Conservation (phyloP, 2,329 filamentous ascomycete species). For the Alternaria sp. region DNA sequence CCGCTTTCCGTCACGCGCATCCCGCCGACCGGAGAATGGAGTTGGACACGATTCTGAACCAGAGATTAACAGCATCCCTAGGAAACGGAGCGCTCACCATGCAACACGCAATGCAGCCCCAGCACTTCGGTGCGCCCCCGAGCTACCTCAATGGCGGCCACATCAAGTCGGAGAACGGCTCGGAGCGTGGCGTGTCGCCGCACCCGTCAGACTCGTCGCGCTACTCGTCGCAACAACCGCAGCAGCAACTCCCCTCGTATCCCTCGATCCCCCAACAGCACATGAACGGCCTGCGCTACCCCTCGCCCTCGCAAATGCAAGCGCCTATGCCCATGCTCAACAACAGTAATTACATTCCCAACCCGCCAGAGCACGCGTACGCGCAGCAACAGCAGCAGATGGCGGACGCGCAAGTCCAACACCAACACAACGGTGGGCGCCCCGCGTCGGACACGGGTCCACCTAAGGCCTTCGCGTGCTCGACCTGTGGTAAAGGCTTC, state of each 20-base stretch:
- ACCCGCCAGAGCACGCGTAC: conserved; percentile 56
- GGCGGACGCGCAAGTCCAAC: conserved; percentile 47
- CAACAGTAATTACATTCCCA: conserved; percentile 61
- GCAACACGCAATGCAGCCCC: conserved; percentile 52
- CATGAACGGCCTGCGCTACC: conserved; percentile 60
- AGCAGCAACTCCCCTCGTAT: conserved; percentile 58
- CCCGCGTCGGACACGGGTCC: conserved; percentile 57
- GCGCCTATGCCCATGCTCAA: conserved; percentile 62
- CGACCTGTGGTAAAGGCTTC: conserved; percentile 88
- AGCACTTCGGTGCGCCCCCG: conserved; percentile 56
- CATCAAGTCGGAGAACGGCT: conserved; percentile 65
- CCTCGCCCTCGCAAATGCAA: conserved; percentile 59
- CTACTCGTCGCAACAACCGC: conserved; percentile 64
- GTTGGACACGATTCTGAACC: conserved; percentile 51
- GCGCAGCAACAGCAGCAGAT: conserved; percentile 48
- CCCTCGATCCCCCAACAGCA: conserved; percentile 57
- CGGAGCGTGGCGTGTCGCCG: conserved; percentile 63
- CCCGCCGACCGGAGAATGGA: conserved; percentile 42
- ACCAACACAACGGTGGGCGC: conserved; percentile 51
- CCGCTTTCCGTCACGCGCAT: conserved; percentile 25
- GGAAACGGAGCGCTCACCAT: conserved; percentile 46
- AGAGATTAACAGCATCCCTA: conserved; percentile 49
- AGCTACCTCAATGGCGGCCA: conserved; percentile 56
- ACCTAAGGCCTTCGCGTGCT: conserved; percentile 84
- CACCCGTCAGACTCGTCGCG: conserved; percentile 63